Evolutionary conservation across 164 flowering plant species (phyloP).

Genomic region (Tinospora cordifolia): DNA sequence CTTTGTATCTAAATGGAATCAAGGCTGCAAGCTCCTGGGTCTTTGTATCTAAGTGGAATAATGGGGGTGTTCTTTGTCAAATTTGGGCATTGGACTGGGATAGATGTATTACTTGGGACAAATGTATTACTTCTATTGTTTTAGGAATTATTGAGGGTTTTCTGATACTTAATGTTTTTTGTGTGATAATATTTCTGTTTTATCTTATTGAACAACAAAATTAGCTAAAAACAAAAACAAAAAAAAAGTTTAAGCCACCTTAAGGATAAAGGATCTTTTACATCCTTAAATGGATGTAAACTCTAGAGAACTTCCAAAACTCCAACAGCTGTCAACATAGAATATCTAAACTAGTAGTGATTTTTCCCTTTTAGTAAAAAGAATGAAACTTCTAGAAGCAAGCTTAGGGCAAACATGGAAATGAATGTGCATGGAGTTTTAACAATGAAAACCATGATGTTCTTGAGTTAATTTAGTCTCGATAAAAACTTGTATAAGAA

Average conservation of each 20-base stretch:
- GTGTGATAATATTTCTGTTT: no score
- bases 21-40: no score
- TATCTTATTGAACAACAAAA: not conserved
- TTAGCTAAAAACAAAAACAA: not conserved
- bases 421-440: not conserved
- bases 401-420: not conserved
- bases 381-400: not conserved
- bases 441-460: not conserved
- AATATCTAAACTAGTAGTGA: not conserved
- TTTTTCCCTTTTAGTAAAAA: not conserved
- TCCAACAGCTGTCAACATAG: not conserved
- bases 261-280: not conserved
- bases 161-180: no score
- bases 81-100: no score
- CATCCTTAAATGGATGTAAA: not conserved
- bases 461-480: not conserved
- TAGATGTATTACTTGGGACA: no score
- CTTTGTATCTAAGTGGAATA: no score
- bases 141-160: no score
- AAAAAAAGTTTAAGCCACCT: not conserved
- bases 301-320: not conserved
- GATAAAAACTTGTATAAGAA: no score
- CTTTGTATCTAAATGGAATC: no score
- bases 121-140: no score
- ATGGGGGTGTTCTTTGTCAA: no score